phyloP scores from a whole-genome alignment of 1,284 basidiomycete species.

The Erythrobasidium hasegawianum region DNA sequence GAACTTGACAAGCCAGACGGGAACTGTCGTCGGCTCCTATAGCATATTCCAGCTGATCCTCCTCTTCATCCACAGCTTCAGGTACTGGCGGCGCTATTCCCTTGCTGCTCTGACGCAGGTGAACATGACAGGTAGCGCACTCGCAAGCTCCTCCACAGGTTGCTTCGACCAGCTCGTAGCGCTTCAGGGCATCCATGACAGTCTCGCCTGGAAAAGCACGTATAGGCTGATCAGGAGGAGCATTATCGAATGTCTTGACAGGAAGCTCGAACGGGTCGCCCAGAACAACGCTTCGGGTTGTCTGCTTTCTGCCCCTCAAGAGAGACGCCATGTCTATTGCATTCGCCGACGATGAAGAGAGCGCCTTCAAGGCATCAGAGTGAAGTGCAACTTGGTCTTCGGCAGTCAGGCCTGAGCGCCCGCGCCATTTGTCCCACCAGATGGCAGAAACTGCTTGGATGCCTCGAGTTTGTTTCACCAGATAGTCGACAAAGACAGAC shows the following conservation, averaged over 20 bases:
- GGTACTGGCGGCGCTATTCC: conserved; percentile 22
- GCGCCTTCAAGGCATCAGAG: conserved; percentile 36
- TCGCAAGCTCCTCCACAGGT: conserved; percentile 48
- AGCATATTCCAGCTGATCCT: conserved; percentile 45
- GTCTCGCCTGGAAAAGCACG: conserved; percentile 45
- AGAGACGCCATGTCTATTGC: neutral
- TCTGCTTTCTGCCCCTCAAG: conserved; percentile 23
- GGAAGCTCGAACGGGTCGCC: conserved; percentile 41
- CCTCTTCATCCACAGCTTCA: conserved; percentile 42
- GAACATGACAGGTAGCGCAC: conserved; percentile 46
- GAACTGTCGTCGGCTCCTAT: conserved; percentile 40
- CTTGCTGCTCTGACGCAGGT: conserved; percentile 33
- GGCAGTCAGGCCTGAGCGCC: conserved; percentile 46
- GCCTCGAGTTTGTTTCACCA: conserved; percentile 35
- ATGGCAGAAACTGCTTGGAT: conserved; percentile 8
- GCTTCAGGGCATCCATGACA: conserved; percentile 45
- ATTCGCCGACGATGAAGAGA: neutral
- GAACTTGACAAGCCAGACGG: conserved; percentile 33
- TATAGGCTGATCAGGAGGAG: conserved; percentile 37
- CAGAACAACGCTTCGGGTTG: conserved; percentile 15
- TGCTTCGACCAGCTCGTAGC: conserved; percentile 45
- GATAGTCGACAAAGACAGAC: conserved; percentile 44
- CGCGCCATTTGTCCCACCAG: conserved; percentile 45
- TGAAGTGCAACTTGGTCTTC: conserved; percentile 44
- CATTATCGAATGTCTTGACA: conserved; percentile 42